Base-by-base conservation (phyloP, 2,329 filamentous ascomycete genomes). In the Emericellopsis atlantica region DNA sequence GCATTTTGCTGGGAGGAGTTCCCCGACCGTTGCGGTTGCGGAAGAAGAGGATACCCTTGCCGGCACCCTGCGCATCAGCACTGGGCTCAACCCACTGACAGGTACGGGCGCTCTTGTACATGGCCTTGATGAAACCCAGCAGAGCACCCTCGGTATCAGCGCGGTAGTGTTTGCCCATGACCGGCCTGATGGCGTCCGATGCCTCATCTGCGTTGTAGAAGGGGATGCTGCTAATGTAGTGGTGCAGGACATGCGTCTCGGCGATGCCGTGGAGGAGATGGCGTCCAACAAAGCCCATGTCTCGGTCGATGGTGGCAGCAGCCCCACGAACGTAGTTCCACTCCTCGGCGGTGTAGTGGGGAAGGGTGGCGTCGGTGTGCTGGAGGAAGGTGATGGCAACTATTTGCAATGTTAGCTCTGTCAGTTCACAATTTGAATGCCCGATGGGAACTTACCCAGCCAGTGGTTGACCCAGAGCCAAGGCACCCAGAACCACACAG, bases 401-500 rank as follows among this genome's bases (percentile, higher is more conserved):
- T 90, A 52, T 9, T n/a, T 42, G 21, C n/a, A n/a, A 14, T 36
- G 22, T 8, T 23, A 23, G 31, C 41, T 60, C 54, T 54, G 55
- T 54, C 43, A 50, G 48, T 43, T 24, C 36, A 22, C 33, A 37
- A 2, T 33, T 32, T 18, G 31, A 36, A 16, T 32, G 36, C 14
- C 34, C n/a, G 24, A 33, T 36, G 14, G 40, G 43, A 42, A 74
- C 84, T 74, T 79, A 92, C 86, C 85, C 43, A 96, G 83, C 90
- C 90, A 96, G 77, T 95, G 88, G 76, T 96, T 94, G 43, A 95
- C 89, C 90, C 90, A 95, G 46, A 95, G 72, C 62, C 96, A 98
- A 32, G 92, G 92, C 44, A 93, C 58, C 56, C 89, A 79, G 68
- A 98, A 98, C 90, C 92, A 96, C 47, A 98, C 83, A 45, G 84